Percentiles rank a stretch among this genome's conserved stretches.
These are phyloP conservation scores for Epichloe coenophiala DNA, from an alignment of 2,329 filamentous ascomycete species.

Conservation along the genomic window DNA sequence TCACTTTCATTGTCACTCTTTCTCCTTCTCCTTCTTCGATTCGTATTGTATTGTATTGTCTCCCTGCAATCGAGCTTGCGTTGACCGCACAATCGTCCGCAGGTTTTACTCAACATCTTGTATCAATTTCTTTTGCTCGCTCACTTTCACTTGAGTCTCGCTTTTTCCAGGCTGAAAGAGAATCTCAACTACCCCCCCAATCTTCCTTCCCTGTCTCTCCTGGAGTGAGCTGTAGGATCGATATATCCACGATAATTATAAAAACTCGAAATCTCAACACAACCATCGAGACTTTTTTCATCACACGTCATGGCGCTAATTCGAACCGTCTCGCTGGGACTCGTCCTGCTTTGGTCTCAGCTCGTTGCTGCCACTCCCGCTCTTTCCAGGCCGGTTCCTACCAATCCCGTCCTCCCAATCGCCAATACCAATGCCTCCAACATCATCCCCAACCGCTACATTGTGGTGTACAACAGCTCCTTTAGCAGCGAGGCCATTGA, in stretches of 20 bases:
- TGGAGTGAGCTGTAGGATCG: constrained; percentile 1
- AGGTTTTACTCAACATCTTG: not conserved
- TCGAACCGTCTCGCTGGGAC: not conserved
- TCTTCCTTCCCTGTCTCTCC: not conserved
- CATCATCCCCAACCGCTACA: constrained; percentile 44
- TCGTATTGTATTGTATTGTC: not conserved
- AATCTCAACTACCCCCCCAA: too few species aligned
- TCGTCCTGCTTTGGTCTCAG: constrained; percentile 1
- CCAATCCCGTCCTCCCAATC: constrained; percentile 25
- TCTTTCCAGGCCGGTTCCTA: not conserved
- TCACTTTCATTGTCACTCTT: not conserved
- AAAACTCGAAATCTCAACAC: too few species aligned
- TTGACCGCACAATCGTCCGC: not conserved
- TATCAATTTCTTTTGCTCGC: too few species aligned
- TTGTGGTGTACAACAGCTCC: constrained; percentile 50
- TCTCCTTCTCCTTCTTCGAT: not conserved
- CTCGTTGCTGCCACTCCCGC: not conserved
- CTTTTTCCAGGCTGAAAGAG: not conserved
- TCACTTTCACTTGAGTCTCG: not conserved
- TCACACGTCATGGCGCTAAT: not conserved
- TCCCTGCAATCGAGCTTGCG: not conserved
- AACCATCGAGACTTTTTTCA: too few species aligned
- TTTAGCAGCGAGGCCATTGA: constrained; percentile 34
- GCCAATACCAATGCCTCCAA: constrained; percentile 34
- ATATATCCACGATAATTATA: not conserved